phyloP scores from a whole-genome alignment of 768 basidiomycete species.

The Psilocybe cyanescens region DNA sequence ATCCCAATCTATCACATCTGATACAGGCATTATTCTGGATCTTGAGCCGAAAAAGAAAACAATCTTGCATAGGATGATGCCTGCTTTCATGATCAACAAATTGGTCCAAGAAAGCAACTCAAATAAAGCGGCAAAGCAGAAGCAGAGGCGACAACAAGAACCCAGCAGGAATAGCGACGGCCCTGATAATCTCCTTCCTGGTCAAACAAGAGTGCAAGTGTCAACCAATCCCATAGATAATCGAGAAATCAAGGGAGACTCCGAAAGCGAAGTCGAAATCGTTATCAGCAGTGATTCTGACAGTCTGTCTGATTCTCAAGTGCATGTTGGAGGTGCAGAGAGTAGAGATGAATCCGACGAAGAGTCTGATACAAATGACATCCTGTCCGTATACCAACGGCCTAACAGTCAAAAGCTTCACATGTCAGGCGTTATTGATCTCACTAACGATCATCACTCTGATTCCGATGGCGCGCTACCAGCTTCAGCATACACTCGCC shows the following conservation, averaged over 20 bases:
- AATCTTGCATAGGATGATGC: slow-evolving; percentile 5
- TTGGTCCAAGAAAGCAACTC: slow-evolving; percentile 10
- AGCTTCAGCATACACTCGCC: neutral
- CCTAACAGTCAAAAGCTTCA: neutral
- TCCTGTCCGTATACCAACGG: slow-evolving; percentile 8
- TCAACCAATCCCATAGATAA: slow-evolving; percentile 32
- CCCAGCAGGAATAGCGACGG: slow-evolving; percentile 31
- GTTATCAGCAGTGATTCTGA: slow-evolving; percentile 24
- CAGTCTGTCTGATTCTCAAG: slow-evolving; percentile 18
- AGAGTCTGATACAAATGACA: slow-evolving; percentile 17
- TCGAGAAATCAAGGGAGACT: slow-evolving; percentile 59
- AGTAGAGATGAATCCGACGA: slow-evolving; percentile 17
- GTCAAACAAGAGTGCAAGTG: slow-evolving; percentile 49
- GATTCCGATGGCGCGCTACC: slow-evolving; percentile 6
- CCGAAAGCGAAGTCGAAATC: slow-evolving; percentile 50
- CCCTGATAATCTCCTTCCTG: slow-evolving; percentile 45
- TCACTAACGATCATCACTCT: neutral
- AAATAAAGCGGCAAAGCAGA: slow-evolving; percentile 16
- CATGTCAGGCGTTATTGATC: slow-evolving; percentile 1
- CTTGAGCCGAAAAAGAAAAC: slow-evolving; percentile 1
- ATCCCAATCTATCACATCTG: neutral
- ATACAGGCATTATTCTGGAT: neutral
- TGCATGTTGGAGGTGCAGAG: slow-evolving; percentile 25
- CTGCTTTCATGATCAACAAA: slow-evolving; percentile 6
- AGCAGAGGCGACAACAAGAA: slow-evolving; percentile 5